Conservation (phyloP, 371 early-diverging fungal genomes). For the Mucor saturninus region DNA sequence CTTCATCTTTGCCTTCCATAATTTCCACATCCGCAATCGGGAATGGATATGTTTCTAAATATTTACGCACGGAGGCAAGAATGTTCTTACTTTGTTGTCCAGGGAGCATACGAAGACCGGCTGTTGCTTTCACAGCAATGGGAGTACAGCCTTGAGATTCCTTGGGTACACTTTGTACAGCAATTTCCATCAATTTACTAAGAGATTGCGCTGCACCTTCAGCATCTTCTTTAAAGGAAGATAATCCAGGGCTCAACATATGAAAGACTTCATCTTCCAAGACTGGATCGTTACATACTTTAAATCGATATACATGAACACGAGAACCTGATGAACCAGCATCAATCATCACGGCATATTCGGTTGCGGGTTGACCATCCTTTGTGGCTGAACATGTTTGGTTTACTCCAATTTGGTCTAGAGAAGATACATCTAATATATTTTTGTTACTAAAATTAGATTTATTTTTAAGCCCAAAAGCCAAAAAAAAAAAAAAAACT, state of each 20-base stretch:
- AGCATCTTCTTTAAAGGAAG: constrained; percentile 66
- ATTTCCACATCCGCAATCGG: constrained; percentile 76
- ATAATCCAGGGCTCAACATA: constrained; percentile 84
- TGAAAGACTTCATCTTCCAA: constrained; percentile 84
- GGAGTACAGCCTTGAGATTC: constrained; percentile 79
- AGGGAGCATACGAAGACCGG: constrained; percentile 83
- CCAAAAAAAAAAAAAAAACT: not conserved
- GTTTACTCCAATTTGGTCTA: not conserved
- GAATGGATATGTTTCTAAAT: constrained; percentile 80
- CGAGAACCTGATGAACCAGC: constrained; percentile 97
- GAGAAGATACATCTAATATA: constrained; percentile 2
- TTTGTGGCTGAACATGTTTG: constrained; percentile 59
- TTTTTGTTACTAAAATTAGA: constrained; percentile 6
- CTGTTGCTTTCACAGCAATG: constrained; percentile 92
- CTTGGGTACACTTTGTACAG: constrained; percentile 61
- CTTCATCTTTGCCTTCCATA: constrained; percentile 95
- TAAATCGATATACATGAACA: constrained; percentile 89
- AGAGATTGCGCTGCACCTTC: constrained; percentile 79
- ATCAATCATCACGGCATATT: constrained; percentile 82
- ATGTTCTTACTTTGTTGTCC: constrained; percentile 67
- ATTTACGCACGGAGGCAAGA: constrained; percentile 66
- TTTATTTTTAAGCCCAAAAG: not conserved
- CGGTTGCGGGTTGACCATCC: constrained; percentile 57
- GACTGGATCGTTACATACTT: constrained; percentile 74
- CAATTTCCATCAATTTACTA: constrained; percentile 73